Evolutionary conservation across 2,329 filamentous ascomycete genomes (phyloP), one percentile per base, ranked within the genome.

Genomic region (Neurospora crassa): DNA sequence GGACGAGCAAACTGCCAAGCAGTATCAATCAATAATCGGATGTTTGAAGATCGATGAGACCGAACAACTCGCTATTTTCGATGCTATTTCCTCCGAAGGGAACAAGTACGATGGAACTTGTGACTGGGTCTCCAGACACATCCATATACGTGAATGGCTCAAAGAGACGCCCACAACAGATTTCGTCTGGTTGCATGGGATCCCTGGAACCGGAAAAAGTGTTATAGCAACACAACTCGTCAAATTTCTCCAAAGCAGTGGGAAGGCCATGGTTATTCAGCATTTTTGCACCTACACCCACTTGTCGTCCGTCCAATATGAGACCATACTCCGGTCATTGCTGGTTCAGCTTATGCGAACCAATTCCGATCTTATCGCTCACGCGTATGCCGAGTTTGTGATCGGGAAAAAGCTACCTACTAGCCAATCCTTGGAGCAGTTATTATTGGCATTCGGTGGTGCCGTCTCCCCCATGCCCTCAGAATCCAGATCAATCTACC

Each of bases 151-250:
- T 2, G 63, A 75, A 1, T 81, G 78, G 79, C 69, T 80, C 11
- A 71, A 71, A 45, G n/a, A 12, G 2, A 74, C 45, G 0, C 71
- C 72, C 0, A 75, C 79, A 4, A 69, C 70, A 0, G 70, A 74
- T 2, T 74, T 78, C 24, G n/a, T 81, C 0, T 78, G 77, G 75
- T 74, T 82, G 0, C 78, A 81, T 6, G 81, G 81, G 0, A 73
- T 71, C 2, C 78, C 80, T 0, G 81, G 81, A 0, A 76, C 76
- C 0, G 81, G 81, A 0, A 83, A 83, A 68, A 83, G 79, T 40
- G 76, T 81, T 0, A 59, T 82, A 2, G 68, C 77, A 10, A 72
- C 75, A 0, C 76, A 79, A 24, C 71, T 83, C 7, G 69, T 75
- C 8, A 75, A 53, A 1, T 82, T 80, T 40, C 73, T 81, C 5